Evolutionary conservation across 2,329 filamentous ascomycete species (phyloP).

Genomic region (Trichoderma semiorbis): DNA sequence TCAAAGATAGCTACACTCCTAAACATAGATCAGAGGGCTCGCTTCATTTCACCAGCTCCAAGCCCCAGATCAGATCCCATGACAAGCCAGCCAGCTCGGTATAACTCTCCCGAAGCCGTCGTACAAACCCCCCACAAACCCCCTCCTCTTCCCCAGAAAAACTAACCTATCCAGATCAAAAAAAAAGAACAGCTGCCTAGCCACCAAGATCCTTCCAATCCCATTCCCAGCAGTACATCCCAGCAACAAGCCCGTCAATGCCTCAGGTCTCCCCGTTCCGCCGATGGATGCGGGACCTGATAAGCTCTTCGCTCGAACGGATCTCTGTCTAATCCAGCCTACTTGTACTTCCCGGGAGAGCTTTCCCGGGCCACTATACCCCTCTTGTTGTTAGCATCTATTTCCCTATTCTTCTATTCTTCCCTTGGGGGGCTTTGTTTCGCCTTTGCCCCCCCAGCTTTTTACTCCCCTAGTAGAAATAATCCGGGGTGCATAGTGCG

Average conservation of each 20-base stretch:
- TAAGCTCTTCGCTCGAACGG: conserved; percentile 15
- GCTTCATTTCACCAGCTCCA: not conserved
- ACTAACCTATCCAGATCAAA: not conserved
- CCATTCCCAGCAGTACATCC: conserved; percentile 8
- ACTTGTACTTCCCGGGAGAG: not conserved
- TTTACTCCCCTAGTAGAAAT: not conserved
- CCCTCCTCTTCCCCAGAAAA: not conserved
- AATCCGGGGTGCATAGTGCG: conserved; percentile 3
- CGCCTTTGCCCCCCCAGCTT: not conserved
- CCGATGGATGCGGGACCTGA: conserved; percentile 13
- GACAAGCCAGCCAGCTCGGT: not conserved
- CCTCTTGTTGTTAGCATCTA: not conserved
- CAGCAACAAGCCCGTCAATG: not conserved
- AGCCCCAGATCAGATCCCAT: not conserved
- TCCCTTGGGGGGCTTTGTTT: not conserved
- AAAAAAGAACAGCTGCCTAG: not conserved
- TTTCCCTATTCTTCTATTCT: not conserved
- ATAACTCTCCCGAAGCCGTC: not conserved
- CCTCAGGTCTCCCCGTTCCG: not conserved
- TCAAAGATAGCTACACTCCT: not conserved
- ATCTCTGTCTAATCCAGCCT: not conserved
- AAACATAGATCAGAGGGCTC: not conserved
- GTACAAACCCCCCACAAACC: not conserved
- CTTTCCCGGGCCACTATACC: not conserved
- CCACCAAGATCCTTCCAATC: not conserved